phyloP scores from a whole-genome alignment of 2,329 filamentous ascomycete species.

The Penicillium paneum region DNA sequence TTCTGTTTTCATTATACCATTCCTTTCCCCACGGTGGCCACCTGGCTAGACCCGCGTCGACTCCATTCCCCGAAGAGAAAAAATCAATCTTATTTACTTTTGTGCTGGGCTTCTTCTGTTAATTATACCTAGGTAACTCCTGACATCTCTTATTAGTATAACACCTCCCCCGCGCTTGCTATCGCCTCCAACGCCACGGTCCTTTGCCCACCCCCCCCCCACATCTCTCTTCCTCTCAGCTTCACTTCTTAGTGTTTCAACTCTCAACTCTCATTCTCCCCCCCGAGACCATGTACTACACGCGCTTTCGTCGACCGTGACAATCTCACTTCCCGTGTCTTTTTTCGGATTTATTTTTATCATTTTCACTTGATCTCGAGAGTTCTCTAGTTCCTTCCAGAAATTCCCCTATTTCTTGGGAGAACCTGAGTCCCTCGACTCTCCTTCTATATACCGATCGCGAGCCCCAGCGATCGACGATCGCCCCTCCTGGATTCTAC shows the following conservation, averaged over 20 bases:
- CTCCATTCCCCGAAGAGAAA: slow-evolving; percentile 5
- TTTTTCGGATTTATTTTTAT: neutral
- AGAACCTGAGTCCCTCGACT: slow-evolving; percentile 9
- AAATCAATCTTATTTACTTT: slow-evolving; percentile 8
- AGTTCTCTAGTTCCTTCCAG: neutral
- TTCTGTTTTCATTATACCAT: slow-evolving; percentile 1
- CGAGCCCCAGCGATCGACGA: slow-evolving; percentile 31
- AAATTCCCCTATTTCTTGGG: slow-evolving; percentile 2
- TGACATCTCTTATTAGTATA: slow-evolving; percentile 9
- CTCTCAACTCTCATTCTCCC: neutral
- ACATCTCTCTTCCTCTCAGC: slow-evolving; percentile 2
- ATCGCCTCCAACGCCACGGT: slow-evolving; percentile 19
- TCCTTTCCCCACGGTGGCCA: slow-evolving; percentile 7
- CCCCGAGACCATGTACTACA: slow-evolving; percentile 20
- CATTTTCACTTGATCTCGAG: neutral
- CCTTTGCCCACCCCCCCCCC: slow-evolving; percentile 7
- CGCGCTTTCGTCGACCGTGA: slow-evolving; percentile 21
- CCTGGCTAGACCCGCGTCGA: slow-evolving; percentile 11
- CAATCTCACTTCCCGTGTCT: neutral
- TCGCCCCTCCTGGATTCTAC: slow-evolving; percentile 52
- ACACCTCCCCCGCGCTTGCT: slow-evolving; percentile 17
- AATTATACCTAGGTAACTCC: neutral
- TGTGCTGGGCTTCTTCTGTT: neutral
- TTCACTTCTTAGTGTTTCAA: neutral
- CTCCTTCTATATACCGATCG: slow-evolving; percentile 22